phyloP scores from a whole-genome alignment of 2,329 filamentous ascomycete species.

The Diplodia sapinea region DNA sequence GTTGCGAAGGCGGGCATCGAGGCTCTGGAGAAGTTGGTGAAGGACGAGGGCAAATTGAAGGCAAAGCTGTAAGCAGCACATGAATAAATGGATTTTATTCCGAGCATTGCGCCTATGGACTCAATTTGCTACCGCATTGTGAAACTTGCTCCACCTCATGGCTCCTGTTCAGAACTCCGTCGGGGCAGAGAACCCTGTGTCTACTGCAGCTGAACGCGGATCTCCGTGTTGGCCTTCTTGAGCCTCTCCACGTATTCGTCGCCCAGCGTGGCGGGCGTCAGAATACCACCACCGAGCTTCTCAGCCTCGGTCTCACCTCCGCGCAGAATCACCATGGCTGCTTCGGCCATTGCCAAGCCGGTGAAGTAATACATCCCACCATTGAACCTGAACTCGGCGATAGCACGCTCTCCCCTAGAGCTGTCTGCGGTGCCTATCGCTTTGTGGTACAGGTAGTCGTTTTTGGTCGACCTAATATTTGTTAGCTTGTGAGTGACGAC shows the following conservation, averaged over 20 bases:
- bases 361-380: constrained; percentile 73
- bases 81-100: not conserved
- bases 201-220: constrained; percentile 20
- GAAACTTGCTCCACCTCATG: not conserved
- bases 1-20: constrained; percentile 60
- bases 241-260: constrained; percentile 64
- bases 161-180: not conserved
- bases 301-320: constrained; percentile 55
- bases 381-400: constrained; percentile 60
- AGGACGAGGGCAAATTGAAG: constrained; percentile 44
- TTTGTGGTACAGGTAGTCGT: constrained; percentile 67
- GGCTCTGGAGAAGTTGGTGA: constrained; percentile 50
- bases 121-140: not conserved
- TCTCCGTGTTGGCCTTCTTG: constrained; percentile 16
- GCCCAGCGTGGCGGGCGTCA: constrained; percentile 75
- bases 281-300: constrained; percentile 67
- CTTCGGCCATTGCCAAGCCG: constrained; percentile 67
- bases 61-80: constrained; percentile 48
- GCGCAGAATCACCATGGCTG: constrained; percentile 66
- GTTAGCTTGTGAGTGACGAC: not conserved
- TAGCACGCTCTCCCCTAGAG: constrained; percentile 58
- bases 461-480: constrained; percentile 58
- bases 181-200: not conserved
- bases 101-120: not conserved
- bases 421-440: constrained; percentile 65